Base-by-base conservation (phyloP, 768 basidiomycete species). In the Porpolomopsis calyptriformis region DNA sequence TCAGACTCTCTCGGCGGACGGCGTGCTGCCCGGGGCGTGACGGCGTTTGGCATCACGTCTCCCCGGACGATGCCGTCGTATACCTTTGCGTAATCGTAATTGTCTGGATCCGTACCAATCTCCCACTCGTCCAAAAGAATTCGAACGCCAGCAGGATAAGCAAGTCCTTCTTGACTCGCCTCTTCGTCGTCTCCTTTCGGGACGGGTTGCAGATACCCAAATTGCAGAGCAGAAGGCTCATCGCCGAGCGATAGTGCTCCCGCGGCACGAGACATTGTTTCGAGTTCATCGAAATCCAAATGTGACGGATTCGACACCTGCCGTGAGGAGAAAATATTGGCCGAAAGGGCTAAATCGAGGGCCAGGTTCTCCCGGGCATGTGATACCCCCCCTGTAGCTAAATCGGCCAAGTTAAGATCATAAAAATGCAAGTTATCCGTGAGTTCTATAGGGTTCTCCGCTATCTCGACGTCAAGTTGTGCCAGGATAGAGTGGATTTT, bases 81-180 rank as follows among this genome's bases (percentile, higher is more conserved):
- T 1, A 75, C 74, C 52, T 85, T 79, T 8, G 50, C 57, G 54
- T 77, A 83, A 2, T 56, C 53, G 51, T 76, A 81, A 4, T 68
- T 56, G 2, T 65, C 60, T 3, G 77, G 74, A 58, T 78, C 65
- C 2, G 63, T 51, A 10, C 80, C 77, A 19, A 75, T 49, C 41
- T 75, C 68, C 86, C 86, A 89, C 35, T 83, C 81, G 46, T 73
- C 70, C 46, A 89, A 59, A 33, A 89, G 67, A 18, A 80, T 65
- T 23, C 80, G 70, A 8, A 82, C 77, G 2, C 81, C 81, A 2
- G 70, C 59, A 0, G 78, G 72, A 16, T 70, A 51, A 22, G 52
- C 48, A 10, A 48, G 22, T 12, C 57, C 52, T 12, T 53, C 49
- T 18, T 50, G 46, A 9, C 55, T 58, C 7, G 55, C 48, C 8